phyloP scores from a whole-genome alignment of 176 grass and related monocot species.

The Phyllostachys edulis region DNA sequence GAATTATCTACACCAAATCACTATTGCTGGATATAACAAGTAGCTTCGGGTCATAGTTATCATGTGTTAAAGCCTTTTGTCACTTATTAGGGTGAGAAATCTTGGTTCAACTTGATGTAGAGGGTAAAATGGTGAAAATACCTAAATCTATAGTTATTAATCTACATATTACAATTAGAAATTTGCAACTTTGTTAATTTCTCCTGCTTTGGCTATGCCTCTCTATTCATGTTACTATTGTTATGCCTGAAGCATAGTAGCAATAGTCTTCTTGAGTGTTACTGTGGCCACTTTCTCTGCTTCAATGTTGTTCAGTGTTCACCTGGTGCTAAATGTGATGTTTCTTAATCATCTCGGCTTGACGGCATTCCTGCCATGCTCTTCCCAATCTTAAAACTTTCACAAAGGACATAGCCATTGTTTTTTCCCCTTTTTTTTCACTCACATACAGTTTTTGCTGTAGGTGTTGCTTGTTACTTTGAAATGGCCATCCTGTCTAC shows the following conservation, averaged over 20 bases:
- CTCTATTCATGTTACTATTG: not conserved
- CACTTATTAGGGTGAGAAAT: not conserved
- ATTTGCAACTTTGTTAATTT: not conserved
- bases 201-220: not conserved
- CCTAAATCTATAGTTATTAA: not conserved
- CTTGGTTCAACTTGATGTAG: slow-evolving; percentile 5
- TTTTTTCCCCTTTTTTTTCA: not conserved
- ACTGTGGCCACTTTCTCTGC: not conserved
- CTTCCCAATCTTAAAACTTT: not conserved
- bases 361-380: not conserved
- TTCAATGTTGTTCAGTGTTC: slow-evolving; percentile 16
- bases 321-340: not conserved
- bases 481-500: slow-evolving; percentile 22
- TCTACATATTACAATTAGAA: not conserved
- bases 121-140: not conserved
- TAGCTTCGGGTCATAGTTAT: slow-evolving; percentile 7
- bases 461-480: slow-evolving; percentile 16
- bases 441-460: not conserved
- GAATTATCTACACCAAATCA: not conserved
- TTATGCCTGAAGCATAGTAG: slow-evolving; percentile 17
- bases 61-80: not conserved
- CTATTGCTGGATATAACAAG: not conserved
- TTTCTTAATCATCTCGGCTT: slow-evolving; percentile 8
- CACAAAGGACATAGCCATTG: not conserved
- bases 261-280: not conserved